phyloP scores from a whole-genome alignment of 2,329 filamentous ascomycete genomes.

The Coniochaeta pulveracea region DNA sequence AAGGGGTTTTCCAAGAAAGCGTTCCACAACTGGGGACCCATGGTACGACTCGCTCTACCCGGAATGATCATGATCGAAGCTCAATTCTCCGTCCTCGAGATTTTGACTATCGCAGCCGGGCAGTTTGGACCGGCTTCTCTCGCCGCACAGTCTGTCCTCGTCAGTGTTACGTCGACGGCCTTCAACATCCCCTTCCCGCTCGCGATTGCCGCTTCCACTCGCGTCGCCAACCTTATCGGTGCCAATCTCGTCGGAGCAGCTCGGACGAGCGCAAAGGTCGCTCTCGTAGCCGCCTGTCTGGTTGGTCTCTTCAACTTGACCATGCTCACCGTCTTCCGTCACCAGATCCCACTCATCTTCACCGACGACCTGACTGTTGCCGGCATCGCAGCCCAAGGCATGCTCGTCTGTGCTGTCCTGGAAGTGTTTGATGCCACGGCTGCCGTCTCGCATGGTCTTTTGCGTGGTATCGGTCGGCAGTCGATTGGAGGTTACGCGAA shows the following conservation, averaged over 20 bases:
- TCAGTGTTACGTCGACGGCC: conserved; percentile 66
- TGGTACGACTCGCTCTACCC: conserved; percentile 79
- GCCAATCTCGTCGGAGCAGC: conserved; percentile 73
- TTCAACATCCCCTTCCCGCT: conserved; percentile 92
- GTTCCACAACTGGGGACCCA: conserved; percentile 65
- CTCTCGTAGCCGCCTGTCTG: conserved; percentile 51
- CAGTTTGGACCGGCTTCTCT: conserved; percentile 70
- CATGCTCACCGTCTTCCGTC: conserved; percentile 56
- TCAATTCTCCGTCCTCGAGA: conserved; percentile 87
- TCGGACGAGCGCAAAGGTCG: conserved; percentile 69
- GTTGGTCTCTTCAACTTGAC: conserved; percentile 73
- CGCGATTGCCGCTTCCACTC: conserved; percentile 77
- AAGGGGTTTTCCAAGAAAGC: conserved; percentile 63
- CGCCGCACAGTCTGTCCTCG: conserved; percentile 78
- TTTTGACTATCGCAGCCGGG: conserved; percentile 72
- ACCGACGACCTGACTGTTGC: conserved; percentile 64
- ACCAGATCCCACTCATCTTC: conserved; percentile 66
- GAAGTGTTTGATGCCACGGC: conserved; percentile 80
- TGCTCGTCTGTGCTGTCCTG: conserved; percentile 78
- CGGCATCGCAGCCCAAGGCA: conserved; percentile 51
- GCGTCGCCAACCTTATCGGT: conserved; percentile 85
- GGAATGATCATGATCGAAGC: conserved; percentile 91
- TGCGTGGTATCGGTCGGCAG: conserved; percentile 80
- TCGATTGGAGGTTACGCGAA: conserved; percentile 85
- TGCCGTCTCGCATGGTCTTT: conserved; percentile 69